Conservation (phyloP, 2,329 filamentous ascomycete genomes). For the Diaporthe eres region DNA sequence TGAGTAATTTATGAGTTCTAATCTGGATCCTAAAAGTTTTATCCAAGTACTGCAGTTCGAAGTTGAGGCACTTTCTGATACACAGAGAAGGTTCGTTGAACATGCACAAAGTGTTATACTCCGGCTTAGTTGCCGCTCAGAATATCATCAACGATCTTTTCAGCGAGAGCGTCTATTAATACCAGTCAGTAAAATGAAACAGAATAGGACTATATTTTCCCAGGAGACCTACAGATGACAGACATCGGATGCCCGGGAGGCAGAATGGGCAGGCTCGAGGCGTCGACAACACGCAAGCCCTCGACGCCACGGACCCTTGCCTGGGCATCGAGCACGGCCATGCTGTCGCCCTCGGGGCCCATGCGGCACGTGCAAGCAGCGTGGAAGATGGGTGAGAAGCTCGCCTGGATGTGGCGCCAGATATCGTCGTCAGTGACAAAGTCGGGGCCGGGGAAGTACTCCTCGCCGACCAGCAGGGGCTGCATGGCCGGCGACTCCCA, state of each 20-base stretch:
- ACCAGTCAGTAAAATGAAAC: not conserved
- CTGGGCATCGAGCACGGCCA: slow-evolving; percentile 20
- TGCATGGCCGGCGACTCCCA: slow-evolving; percentile 42
- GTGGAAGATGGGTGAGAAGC: slow-evolving; percentile 51
- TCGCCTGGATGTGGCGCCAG: slow-evolving; percentile 46
- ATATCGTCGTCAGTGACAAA: slow-evolving; percentile 55
- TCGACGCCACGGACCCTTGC: slow-evolving; percentile 30
- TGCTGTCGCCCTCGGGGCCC: slow-evolving; percentile 44
- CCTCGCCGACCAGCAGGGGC: slow-evolving; percentile 39
- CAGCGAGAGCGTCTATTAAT: slow-evolving; percentile 17
- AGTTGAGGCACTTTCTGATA: not conserved
- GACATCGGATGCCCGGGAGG: slow-evolving; percentile 33
- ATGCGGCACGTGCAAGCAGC: slow-evolving; percentile 54
- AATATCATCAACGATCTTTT: slow-evolving; percentile 28
- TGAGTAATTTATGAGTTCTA: not conserved
- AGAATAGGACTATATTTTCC: too few relatives aligned
- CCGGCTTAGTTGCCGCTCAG: not conserved
- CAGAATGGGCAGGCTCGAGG: slow-evolving; percentile 7
- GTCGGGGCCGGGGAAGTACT: slow-evolving; percentile 53
- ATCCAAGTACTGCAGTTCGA: not conserved
- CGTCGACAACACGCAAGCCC: slow-evolving; percentile 34
- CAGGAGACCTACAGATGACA: not conserved
- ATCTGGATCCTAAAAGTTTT: not conserved
- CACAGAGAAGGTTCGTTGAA: not conserved
- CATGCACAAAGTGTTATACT: not conserved